Base-by-base conservation (phyloP, 306 rosid species). In the Cucumis hystrix region DNA sequence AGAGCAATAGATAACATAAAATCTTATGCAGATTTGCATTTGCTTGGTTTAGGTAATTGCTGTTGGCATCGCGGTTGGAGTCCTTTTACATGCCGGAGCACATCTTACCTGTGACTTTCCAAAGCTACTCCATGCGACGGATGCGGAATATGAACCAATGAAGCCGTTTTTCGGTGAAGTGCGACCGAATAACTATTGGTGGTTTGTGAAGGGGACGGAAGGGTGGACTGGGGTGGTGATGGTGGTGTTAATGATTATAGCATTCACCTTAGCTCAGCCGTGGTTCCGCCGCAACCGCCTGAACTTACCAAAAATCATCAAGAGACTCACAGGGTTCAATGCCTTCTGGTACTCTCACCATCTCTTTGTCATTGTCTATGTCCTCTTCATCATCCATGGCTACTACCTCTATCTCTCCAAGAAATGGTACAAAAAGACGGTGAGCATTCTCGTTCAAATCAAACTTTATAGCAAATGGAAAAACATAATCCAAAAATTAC, bases 291-390 rank as follows among this genome's bases (percentile, higher is more conserved):
- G 92, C 65, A 90, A 78, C 54, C 79, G 83, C 78, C 80, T 90
- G 0, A 88, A 85, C 47, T 96, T 94, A 28, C 96, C 98, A 1
- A 87, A 85, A 51, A 18, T 83, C 60, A 86, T 92, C 9, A 90
- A 90, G 63, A 91, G 78, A 77, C 88, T 94, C 65, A 89, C 92
- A 0, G 98, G 98, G 14, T 94, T 92, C 87, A 92, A 94, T 49
- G 96, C 98, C 15, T 94, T 94, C 74, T 92, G 98, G 98, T 94
- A 94, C 84, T 94, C 97, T 8, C 97, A 94, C 77, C 97, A 94
- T 61, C 83, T 91, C 37, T 94, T 94, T 72, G 85, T 94, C 79
- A 86, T 91, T 45, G 98, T 94, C 75, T 94, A 94, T 74, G 90
- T 40, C 10, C 91, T 94, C 77, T 86, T 94, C 62, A 84, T 91